These are phyloP conservation scores for Yamadazyma ubonensis DNA, from an alignment of 805 yeast genomes.

Conservation along the genomic window DNA sequence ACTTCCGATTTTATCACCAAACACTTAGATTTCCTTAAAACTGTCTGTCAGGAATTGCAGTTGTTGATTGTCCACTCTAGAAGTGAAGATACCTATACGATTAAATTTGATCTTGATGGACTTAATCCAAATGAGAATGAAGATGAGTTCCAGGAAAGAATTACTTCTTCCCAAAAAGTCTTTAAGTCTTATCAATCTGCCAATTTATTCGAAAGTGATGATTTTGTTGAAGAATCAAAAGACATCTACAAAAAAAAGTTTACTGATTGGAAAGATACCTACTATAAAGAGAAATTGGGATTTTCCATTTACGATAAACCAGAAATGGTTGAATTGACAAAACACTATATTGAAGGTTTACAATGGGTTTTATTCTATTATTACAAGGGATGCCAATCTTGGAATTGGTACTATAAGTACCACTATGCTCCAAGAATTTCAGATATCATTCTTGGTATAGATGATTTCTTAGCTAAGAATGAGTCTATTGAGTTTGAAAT, in stretches of 20 bases:
- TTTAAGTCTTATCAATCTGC: conserved; percentile 68
- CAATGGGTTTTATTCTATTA: conserved; percentile 96
- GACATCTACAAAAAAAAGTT: conserved; percentile 73
- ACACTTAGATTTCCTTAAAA: conserved; percentile 60
- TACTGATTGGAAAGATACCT: conserved; percentile 77
- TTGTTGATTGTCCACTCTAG: conserved; percentile 63
- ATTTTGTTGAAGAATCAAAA: conserved; percentile 46
- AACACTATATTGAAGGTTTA: conserved; percentile 87
- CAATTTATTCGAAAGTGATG: conserved; percentile 59
- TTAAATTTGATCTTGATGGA: conserved; percentile 72
- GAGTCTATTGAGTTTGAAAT: conserved; percentile 49
- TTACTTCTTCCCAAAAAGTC: conserved; percentile 48
- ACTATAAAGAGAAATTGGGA: conserved; percentile 77
- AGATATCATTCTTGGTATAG: conserved; percentile 73
- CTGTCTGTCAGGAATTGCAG: conserved; percentile 65
- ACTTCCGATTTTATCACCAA: conserved; percentile 39
- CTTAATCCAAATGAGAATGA: conserved; percentile 64
- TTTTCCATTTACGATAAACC: conserved; percentile 64
- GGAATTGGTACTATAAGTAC: conserved; percentile 92
- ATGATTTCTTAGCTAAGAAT: conserved; percentile 40
- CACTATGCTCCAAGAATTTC: conserved; percentile 96
- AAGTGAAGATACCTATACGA: conserved; percentile 53
- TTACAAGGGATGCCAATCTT: conserved; percentile 86
- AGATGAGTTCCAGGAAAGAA: conserved; percentile 60
- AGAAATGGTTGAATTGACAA: conserved; percentile 59